These are phyloP conservation scores for Poronia punctata DNA, from an alignment of 495 filamentous ascomycete genomes.

Conservation along the genomic window DNA sequence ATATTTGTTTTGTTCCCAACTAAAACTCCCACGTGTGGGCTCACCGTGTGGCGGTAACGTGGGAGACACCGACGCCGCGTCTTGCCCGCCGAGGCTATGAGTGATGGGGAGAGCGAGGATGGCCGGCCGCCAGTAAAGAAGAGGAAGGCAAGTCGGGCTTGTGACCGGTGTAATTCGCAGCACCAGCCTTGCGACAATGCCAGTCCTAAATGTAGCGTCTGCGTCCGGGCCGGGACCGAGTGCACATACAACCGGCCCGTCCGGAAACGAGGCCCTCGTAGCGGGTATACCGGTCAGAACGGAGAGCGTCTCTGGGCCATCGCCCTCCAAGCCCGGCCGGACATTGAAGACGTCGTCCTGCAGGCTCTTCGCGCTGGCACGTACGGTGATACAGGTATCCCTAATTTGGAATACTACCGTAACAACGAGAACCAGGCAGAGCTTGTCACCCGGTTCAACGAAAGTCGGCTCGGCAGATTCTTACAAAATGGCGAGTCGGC, in stretches of 20 bases:
- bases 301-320: constrained; percentile 28
- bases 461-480: constrained; percentile 22
- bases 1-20: too few species aligned
- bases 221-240: constrained; percentile 24
- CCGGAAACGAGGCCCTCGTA: constrained; percentile 26
- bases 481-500: constrained; percentile 23
- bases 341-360: constrained; percentile 25
- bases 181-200: constrained; percentile 30
- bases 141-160: constrained; percentile 28
- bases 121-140: constrained; percentile 25
- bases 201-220: constrained; percentile 25
- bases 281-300: constrained; percentile 27
- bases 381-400: constrained; percentile 18
- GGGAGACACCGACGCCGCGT: constrained; percentile 8
- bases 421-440: constrained; percentile 28
- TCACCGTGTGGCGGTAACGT: constrained; percentile 6
- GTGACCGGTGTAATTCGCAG: constrained; percentile 27
- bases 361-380: constrained; percentile 21
- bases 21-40: too few species aligned
- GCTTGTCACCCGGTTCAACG: constrained; percentile 22
- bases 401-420: constrained; percentile 26
- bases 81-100: constrained; percentile 26
- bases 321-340: constrained; percentile 22
- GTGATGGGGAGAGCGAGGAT: constrained; percentile 28
- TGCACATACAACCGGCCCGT: constrained; percentile 27